Conservation (phyloP, 2,329 filamentous ascomycete genomes). For the Phialophora verrucosa region DNA sequence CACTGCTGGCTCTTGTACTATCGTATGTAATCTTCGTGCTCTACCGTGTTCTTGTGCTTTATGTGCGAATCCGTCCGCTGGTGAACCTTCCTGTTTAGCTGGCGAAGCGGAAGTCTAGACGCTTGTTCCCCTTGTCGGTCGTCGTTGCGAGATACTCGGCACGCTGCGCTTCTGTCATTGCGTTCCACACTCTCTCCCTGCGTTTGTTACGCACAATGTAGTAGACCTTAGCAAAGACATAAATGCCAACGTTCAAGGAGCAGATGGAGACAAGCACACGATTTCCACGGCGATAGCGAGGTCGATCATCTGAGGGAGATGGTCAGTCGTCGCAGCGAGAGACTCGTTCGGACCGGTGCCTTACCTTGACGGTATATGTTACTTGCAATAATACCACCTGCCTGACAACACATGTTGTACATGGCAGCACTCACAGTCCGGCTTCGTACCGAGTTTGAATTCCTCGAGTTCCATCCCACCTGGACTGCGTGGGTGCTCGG, state of each 20-base stretch:
- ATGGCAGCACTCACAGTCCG: slow-evolving; percentile 56
- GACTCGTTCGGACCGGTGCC: not conserved
- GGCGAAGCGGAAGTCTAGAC: slow-evolving; percentile 47
- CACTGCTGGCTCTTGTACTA: not conserved
- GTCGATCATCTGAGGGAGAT: slow-evolving; percentile 51
- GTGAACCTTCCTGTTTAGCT: slow-evolving; percentile 13
- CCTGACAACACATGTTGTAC: slow-evolving; percentile 56
- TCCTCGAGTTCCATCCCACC: slow-evolving; percentile 56
- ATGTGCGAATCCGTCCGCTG: not conserved
- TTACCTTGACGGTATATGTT: slow-evolving; percentile 46
- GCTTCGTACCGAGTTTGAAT: slow-evolving; percentile 58
- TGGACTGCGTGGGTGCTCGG: slow-evolving; percentile 59
- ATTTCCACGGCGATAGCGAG: slow-evolving; percentile 62
- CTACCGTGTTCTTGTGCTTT: not conserved
- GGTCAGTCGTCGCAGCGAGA: slow-evolving; percentile 1
- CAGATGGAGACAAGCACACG: slow-evolving; percentile 41
- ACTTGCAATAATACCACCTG: slow-evolving; percentile 44
- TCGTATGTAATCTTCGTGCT: not conserved
- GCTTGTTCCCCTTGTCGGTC: slow-evolving; percentile 53
- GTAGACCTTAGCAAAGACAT: slow-evolving; percentile 43
- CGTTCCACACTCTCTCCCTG: slow-evolving; percentile 46
- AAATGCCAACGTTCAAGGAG: slow-evolving; percentile 41
- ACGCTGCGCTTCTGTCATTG: slow-evolving; percentile 52
- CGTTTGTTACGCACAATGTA: slow-evolving; percentile 43
- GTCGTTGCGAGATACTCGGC: slow-evolving; percentile 55